Evolutionary conservation across 208 protist species (phyloP), one percentile per base, ranked within the genome.

Genomic region (Endotrypanum monterogeii): DNA sequence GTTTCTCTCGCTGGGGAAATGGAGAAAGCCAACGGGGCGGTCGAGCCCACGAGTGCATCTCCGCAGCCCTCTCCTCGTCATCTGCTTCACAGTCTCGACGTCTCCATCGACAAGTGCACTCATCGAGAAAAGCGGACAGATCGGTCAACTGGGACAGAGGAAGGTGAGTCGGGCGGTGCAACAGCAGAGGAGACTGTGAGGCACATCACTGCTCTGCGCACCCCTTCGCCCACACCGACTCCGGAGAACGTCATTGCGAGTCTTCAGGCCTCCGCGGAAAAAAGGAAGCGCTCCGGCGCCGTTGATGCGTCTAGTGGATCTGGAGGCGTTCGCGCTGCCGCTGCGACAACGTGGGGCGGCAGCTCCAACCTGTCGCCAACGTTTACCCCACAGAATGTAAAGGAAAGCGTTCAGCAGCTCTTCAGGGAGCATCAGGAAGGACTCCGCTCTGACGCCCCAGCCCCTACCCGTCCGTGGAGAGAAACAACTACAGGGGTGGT

Each of bases 371-470:
- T 68, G 54, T 84, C 82, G 23, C 82, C 82, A 18, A 62, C 41
- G 8, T 63, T 86, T 54, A 86, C 82, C 5, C 70, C 78, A 51
- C 78, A 86, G 71, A 78, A 86, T 70, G 77, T 86, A 20, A 77
- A 83, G 57, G 77, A 83, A 28, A 86, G 82, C 75, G 48, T 86
- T 28, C 67, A 77, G 48, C 67, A 78, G 30, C 57, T 82, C 46
- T 35, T 69, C 4, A 52, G 46, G 11, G 76, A 71, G 18, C 63
- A 65, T 58, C 60, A 80, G 46, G 41, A 67, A 46, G 46, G 50
- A n/a, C 48, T 71, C 5, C 78, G 78, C n/a, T 86, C 77, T 30
- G 72, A 86, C 51, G 82, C 78, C 18, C 74, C 68, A 28, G 65
- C 51, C 23, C 73, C 69, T 50, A 63, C 28, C 20, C 73, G 72